Evolutionary conservation across 176 grass and related monocot genomes (phyloP).

Genomic region (Canna indica): DNA sequence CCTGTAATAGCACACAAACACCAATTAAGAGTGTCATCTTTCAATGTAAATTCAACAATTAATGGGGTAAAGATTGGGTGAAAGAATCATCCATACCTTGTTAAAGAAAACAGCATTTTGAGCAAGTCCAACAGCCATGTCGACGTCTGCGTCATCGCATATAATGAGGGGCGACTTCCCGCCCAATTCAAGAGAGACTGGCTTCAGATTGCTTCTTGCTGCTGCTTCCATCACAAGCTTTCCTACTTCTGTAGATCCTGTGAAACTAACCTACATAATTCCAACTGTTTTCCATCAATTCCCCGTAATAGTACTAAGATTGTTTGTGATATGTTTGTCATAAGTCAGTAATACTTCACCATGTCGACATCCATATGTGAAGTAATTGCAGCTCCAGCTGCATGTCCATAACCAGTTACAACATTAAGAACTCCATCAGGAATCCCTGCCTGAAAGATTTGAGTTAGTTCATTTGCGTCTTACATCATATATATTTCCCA

Average conservation of each 20-base stretch:
- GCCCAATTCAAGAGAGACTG: constrained; percentile 43
- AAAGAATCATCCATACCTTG: neutral
- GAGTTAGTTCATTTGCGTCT: neutral
- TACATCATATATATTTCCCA: neutral
- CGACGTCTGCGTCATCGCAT: constrained; percentile 42
- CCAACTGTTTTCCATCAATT: too few species aligned
- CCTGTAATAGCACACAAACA: constrained; percentile 2
- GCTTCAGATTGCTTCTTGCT: constrained; percentile 42
- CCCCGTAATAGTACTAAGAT: neutral
- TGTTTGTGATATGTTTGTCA: neutral
- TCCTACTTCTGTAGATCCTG: constrained; percentile 34
- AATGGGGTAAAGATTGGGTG: too few species aligned
- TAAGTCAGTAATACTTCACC: constrained; percentile 15
- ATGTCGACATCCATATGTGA: constrained; percentile 42
- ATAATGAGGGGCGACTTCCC: constrained; percentile 54
- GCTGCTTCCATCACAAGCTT: constrained; percentile 35
- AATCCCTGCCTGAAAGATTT: constrained; percentile 8
- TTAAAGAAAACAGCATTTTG: constrained; percentile 7
- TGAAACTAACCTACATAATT: constrained; percentile 36
- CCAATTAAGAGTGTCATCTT: neutral
- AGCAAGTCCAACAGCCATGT: constrained; percentile 32
- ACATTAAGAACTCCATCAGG: constrained; percentile 41
- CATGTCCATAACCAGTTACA: constrained; percentile 26
- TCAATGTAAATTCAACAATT: too few species aligned
- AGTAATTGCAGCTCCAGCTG: constrained; percentile 25